Percentiles rank a stretch among this genome's conserved stretches.
These are phyloP conservation scores for Irpex lacteus DNA, from an alignment of 1,284 basidiomycete species.

Conservation along the genomic window DNA sequence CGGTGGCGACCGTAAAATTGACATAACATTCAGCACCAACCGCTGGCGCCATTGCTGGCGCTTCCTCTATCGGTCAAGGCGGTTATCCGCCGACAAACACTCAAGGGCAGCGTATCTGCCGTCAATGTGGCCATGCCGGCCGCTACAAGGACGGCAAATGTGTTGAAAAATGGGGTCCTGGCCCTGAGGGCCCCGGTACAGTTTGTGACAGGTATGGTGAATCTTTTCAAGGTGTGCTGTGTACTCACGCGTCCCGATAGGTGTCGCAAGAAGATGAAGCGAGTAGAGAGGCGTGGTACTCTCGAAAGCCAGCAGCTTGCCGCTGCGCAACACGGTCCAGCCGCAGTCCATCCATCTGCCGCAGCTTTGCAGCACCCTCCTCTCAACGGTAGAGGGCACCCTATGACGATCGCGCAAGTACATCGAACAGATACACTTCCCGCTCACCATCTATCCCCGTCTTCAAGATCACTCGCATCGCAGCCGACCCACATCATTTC, in stretches of 20 bases:
- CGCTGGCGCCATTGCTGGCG: constrained; percentile 26
- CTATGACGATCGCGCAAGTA: constrained; percentile 11
- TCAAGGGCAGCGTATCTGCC: constrained; percentile 68
- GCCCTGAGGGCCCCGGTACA: constrained; percentile 77
- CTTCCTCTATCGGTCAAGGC: constrained; percentile 28
- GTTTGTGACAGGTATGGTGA: constrained; percentile 69
- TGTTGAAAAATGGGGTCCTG: constrained; percentile 85
- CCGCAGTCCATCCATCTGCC: constrained; percentile 27
- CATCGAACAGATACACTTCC: constrained; percentile 31
- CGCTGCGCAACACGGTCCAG: constrained; percentile 19
- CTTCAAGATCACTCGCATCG: constrained; percentile 16
- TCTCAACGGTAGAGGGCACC: constrained; percentile 21
- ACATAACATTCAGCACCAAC: constrained; percentile 20
- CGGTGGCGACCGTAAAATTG: neutral
- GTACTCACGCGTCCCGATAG: constrained; percentile 27
- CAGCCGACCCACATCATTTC: constrained; percentile 20
- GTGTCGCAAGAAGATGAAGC: constrained; percentile 84
- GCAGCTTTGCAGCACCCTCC: constrained; percentile 21
- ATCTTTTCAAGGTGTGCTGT: neutral
- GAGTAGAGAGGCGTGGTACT: constrained; percentile 72
- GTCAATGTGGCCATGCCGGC: constrained; percentile 65
- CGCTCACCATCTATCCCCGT: constrained; percentile 19
- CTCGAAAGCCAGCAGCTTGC: constrained; percentile 42
- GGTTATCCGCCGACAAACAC: constrained; percentile 56
- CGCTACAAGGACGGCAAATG: constrained; percentile 83